Base-by-base conservation (phyloP, 306 rosid genomes). In the Fragaria iinumae region DNA sequence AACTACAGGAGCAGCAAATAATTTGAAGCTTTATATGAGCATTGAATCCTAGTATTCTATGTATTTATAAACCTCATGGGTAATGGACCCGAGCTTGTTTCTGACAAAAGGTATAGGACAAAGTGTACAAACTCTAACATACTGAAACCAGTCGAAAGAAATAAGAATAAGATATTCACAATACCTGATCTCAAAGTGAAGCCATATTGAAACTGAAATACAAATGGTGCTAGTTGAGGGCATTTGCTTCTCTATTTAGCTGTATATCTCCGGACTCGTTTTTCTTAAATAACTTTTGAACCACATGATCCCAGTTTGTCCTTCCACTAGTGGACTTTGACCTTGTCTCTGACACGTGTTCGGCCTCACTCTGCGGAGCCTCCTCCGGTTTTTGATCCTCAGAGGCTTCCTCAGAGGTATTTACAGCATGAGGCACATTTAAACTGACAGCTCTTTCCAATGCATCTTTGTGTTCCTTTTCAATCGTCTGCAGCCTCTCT, bases 371-470 rank as follows among this genome's bases (percentile, higher is more conserved):
- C 84, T 29, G 50, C 32, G 4, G 57, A 44, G 45, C 32, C 69
- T 60, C 57, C 1, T 74, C 59, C 1, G 11, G 29, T 17, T 44
- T 25, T 44, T 60, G n/a, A 66, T 60, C 77, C 21, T 44, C 29
- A 5, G 76, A 79, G 34, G 77, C 9, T 50, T 60, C 77, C 21
- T 44, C 29, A 5, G 76, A 79, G 34, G 77, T 11, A 6, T 82
- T 81, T 25, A 83, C 87, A 3, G 91, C 96, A 74, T 92, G 88
- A 78, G 97, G 97, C 23, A 92, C 83, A 71, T 92, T 90, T 77
- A 92, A 84, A 81, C 91, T 90, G 44, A 92, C 91, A 49, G 89
- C 96, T 79, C 97, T 90, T 81, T 92, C 96, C 69, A 90, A 78
- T 8, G 97, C 97, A 80, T 92, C 88, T 76, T 74, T 92, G 79